These are phyloP conservation scores for Chenopodium formosanum DNA, from an alignment of 148 eudicot species.

Conservation along the genomic window DNA sequence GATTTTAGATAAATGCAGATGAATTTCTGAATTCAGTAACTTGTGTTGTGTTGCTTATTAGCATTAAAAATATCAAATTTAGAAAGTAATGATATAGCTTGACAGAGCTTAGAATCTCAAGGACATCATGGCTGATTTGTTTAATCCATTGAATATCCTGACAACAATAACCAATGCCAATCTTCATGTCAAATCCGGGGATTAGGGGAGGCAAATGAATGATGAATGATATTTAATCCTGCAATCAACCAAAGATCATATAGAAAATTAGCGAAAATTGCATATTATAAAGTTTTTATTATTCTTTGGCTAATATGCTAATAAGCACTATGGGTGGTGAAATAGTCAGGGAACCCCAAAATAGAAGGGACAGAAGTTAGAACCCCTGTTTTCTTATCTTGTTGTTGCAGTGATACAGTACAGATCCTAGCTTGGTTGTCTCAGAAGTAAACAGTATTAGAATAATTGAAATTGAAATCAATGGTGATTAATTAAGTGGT, in stretches of 20 bases:
- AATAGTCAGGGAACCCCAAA: background rate
- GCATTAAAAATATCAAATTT: too few relatives aligned
- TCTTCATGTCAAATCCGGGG: background rate
- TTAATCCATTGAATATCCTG: background rate
- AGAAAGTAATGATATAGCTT: too few relatives aligned
- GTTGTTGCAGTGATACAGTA: slow-evolving; percentile 15
- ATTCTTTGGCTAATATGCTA: background rate
- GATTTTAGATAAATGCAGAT: too few relatives aligned
- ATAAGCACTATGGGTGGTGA: background rate
- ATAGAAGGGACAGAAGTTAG: background rate
- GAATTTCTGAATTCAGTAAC: background rate
- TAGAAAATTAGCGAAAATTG: background rate
- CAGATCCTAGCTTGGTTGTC: slow-evolving; percentile 24
- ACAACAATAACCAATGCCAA: background rate
- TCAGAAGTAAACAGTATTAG: slow-evolving; percentile 13
- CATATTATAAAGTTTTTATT: background rate
- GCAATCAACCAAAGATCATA: background rate
- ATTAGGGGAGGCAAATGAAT: too few relatives aligned
- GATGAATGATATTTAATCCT: background rate
- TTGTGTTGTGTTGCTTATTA: background rate
- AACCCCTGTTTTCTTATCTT: slow-evolving; percentile 2
- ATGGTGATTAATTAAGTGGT: slow-evolving; percentile 22
- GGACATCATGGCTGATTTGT: background rate
- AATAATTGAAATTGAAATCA: slow-evolving; percentile 15
- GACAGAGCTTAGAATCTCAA: background rate